These are phyloP conservation scores for Rhipidocladum racemiflorum DNA, from an alignment of 176 grass and related monocot genomes.

Conservation along the genomic window DNA sequence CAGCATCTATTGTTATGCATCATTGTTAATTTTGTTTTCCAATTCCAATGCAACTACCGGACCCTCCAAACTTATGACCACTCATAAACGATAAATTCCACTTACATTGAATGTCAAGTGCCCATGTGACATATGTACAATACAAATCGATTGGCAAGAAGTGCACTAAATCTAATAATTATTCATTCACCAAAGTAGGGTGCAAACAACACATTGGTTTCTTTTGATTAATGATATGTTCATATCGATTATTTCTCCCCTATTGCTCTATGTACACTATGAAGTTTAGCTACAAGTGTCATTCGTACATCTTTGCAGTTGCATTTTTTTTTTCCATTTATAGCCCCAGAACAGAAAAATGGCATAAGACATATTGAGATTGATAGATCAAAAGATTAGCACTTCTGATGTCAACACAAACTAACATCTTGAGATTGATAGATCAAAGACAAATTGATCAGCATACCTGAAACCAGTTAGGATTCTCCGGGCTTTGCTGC, in stretches of 20 bases:
- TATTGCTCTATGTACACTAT: not conserved
- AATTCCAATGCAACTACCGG: not conserved
- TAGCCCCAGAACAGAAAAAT: not conserved
- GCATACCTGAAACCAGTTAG: constrained; percentile 96
- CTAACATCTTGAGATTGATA: not conserved
- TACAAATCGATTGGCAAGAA: not conserved
- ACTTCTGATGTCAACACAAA: not conserved
- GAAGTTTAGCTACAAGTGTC: not conserved
- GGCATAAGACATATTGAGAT: not conserved
- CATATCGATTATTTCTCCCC: not conserved
- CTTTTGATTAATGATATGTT: not conserved
- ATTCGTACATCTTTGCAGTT: not conserved
- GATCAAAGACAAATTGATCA: not conserved
- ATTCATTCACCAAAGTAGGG: not conserved
- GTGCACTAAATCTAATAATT: not conserved
- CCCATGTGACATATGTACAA: constrained; percentile 2
- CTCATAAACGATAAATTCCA: not conserved
- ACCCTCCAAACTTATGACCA: constrained; percentile 19
- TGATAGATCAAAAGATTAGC: not conserved
- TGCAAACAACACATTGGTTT: not conserved
- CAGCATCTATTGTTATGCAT: not conserved
- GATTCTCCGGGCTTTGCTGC: constrained; percentile 94
- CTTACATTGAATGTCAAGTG: not conserved
- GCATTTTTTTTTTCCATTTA: not conserved
- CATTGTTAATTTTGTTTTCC: constrained; percentile 9